A percentile compares a stretch with the other conserved stretches of the same genome.
Evolutionary conservation across 306 rosid species (phyloP).

Genomic region (Vigna mungo): DNA sequence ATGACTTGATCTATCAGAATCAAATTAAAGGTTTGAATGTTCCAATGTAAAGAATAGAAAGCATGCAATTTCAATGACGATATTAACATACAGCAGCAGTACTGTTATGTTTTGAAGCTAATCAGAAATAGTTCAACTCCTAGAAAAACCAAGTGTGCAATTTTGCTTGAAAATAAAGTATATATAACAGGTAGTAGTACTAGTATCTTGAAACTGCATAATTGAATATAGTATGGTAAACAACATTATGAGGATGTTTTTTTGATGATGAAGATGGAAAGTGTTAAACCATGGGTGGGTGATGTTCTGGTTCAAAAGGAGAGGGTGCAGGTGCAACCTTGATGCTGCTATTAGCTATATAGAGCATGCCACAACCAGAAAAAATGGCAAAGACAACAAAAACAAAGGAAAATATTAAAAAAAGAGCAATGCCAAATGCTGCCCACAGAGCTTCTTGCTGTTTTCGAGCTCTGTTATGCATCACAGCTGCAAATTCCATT

Average conservation of each 20-base stretch:
- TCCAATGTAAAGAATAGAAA: too few relatives aligned
- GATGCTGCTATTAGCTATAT: constrained; percentile 17
- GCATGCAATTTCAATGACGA: too few relatives aligned
- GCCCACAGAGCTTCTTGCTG: constrained; percentile 46
- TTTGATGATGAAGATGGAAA: constrained; percentile 7
- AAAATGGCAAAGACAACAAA: constrained; percentile 45
- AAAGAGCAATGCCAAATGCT: constrained; percentile 43
- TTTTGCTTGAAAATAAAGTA: too few relatives aligned
- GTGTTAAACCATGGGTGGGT: constrained; percentile 30
- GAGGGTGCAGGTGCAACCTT: constrained; percentile 56
- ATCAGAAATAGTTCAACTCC: too few relatives aligned
- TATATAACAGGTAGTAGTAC: too few relatives aligned
- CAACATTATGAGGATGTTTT: not conserved
- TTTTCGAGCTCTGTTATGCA: constrained; percentile 27
- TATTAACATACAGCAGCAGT: too few relatives aligned
- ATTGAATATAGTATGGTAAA: too few relatives aligned
- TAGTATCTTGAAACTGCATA: too few relatives aligned
- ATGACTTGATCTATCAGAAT: too few relatives aligned
- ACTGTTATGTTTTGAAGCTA: too few relatives aligned
- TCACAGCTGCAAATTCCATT: constrained; percentile 21
- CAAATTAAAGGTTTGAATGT: too few relatives aligned
- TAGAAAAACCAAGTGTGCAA: too few relatives aligned
- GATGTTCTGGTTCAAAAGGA: constrained; percentile 40
- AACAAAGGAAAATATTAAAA: constrained; percentile 49
- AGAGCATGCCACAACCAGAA: constrained; percentile 42